Evolutionary conservation across 768 basidiomycete species (phyloP), one percentile per base, ranked within the genome.

Genomic region (Cystoderma amianthinum): DNA sequence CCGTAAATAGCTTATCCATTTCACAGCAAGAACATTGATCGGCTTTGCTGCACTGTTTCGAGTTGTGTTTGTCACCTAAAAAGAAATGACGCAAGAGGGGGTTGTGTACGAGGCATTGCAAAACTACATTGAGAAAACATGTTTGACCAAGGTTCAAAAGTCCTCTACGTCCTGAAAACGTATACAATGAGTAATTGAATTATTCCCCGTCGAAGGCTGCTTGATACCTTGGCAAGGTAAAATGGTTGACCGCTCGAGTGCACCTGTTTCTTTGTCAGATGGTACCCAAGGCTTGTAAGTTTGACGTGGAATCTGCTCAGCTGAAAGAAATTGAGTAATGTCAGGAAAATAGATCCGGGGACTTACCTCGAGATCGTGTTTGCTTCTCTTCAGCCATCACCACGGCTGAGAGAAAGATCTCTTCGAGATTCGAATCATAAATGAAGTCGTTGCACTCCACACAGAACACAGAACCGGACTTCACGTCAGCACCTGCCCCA

Each of bases 41-140:
- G n/a, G 18, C 74, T 20, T 62, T 58, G 52, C 79, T 85, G 58
- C 91, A 92, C 35, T 78, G 62, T 45, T 62, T 70, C 50, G 62
- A 70, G 54, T 93, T 91, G 56, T 98, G 95, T 57, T 81, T 86
- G 60, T 97, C 95, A 43, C 84, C 76, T 18, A 97, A 78, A 54
- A 92, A 97, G 58, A 86, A 89, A 50, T 89, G 85, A 23, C 90
- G 78, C 3, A 97, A 66, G 3, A 95, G 68, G 0, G 95, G 94
- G 51, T 96, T 98, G 61, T 90, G 85, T 5, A 88, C 69, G 52
- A 98, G 82, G 10, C 78, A 79, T 59, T 98, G 95, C 9, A 98
- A 72, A 16, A 96, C 80, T 39, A 85, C 91, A 48, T 91, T 95
- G 51, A 98, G 72, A 64, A 92, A 97, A 55, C 95, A 98, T 0